Base-by-base conservation (phyloP, 768 basidiomycete genomes). In the Omphalotus guepiniiformis region DNA sequence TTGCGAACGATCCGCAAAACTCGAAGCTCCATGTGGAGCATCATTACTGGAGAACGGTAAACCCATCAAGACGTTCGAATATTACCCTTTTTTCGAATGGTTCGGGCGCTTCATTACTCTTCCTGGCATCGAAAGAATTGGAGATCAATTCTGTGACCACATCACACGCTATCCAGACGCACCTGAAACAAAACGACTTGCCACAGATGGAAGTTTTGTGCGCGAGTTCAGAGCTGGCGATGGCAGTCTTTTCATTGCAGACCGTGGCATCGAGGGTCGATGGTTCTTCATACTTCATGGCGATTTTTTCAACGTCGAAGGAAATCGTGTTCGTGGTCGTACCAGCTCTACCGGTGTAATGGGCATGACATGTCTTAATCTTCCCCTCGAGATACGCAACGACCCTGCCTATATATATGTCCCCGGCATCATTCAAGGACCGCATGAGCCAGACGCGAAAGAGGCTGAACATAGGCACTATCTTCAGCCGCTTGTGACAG, bases 31-130 rank as follows among this genome's bases (percentile, higher is more conserved):
- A 23, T 43, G 42, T 19, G 13, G 25, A 13, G 42, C 42, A n/a
- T n/a, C 13, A 15, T n/a, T 43, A n/a, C 22, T 49, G 28, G 8
- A 18, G 6, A 16, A 30, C 27, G 40, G 40, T 4, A 42, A 42
- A 6, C 48, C 48, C 11, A 22, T 21, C 9, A 49, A 49, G 32
- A 21, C 29, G 9, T 49, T 42, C 25, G 28, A 49, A 12, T 49
- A 42, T 26, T 42, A 42, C 34, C 29, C 48, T 7, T 49, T 49
- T 15, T 34, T 49, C 6, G 48, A 49, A 3, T 49, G 48, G 48
- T 49, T 49, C 22, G 40, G 39, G 5, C 16, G 18, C 6, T 49
- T 49, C 32, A 16, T 49, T n/a, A 21, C 40, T 3, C 39, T 42
- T 12, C 48, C 48, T 4, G 40, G 42, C 25, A 35, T 46, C 11